phyloP scores from a whole-genome alignment of 495 filamentous ascomycete species.

The Aspergillus sclerotiicarbonarius region DNA sequence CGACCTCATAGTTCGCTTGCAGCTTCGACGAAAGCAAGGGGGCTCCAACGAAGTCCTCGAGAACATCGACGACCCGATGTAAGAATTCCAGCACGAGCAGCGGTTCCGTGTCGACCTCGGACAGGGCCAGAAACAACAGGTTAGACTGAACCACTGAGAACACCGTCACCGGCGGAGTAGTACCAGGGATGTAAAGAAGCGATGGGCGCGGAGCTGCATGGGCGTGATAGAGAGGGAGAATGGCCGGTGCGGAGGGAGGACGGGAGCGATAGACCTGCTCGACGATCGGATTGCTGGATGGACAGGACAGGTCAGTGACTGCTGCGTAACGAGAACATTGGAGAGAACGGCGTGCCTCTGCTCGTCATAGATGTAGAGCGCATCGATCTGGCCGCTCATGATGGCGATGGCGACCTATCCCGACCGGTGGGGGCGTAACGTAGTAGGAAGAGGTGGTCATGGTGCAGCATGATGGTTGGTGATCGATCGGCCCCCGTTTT shows the following conservation, averaged over 20 bases:
- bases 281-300: slow-evolving; percentile 56
- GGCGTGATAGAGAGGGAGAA: slow-evolving; percentile 84
- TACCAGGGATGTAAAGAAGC: slow-evolving; percentile 77
- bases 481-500: slow-evolving; percentile 3
- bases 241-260: slow-evolving; percentile 69
- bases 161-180: slow-evolving; percentile 81
- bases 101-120: slow-evolving; percentile 81
- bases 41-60: slow-evolving; percentile 94
- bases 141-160: slow-evolving; percentile 86
- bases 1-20: slow-evolving; percentile 87
- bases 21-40: slow-evolving; percentile 83
- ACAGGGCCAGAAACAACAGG: slow-evolving; percentile 81
- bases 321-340: not conserved
- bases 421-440: not conserved
- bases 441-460: not conserved
- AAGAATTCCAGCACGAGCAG: slow-evolving; percentile 96
- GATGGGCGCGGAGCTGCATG: slow-evolving; percentile 81
- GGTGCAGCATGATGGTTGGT: slow-evolving; percentile 7
- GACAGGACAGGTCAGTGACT: slow-evolving; percentile 14
- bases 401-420: slow-evolving; percentile 21
- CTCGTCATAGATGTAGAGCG: slow-evolving; percentile 94
- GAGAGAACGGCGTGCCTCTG: slow-evolving; percentile 58
- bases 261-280: slow-evolving; percentile 70
- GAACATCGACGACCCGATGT: slow-evolving; percentile 85
- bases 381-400: slow-evolving; percentile 88